Evolutionary conservation across 2,329 filamentous ascomycete genomes (phyloP).

Genomic region (Dryadomyces quercivorus): DNA sequence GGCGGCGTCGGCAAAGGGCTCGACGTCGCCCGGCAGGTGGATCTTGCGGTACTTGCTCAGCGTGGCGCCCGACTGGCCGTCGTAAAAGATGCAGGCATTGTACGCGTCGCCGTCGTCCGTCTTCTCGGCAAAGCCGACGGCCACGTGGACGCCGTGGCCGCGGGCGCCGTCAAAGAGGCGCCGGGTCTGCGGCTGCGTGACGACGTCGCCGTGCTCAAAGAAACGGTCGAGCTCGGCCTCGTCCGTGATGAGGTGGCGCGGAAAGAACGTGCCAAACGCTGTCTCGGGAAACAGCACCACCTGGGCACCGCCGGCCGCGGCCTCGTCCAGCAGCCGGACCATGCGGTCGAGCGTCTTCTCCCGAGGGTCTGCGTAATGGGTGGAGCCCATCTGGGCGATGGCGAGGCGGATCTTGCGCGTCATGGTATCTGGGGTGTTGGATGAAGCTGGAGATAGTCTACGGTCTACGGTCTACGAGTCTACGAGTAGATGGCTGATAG

Average conservation of each 20-base stretch:
- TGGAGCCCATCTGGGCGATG: constrained; percentile 39
- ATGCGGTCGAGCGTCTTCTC: constrained; percentile 33
- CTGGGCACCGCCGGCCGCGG: constrained; percentile 29
- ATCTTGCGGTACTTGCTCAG: constrained; percentile 43
- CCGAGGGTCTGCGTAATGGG: constrained; percentile 26
- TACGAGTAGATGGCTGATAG: too few relatives aligned
- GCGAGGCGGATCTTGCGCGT: constrained; percentile 21
- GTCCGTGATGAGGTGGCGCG: constrained; percentile 34
- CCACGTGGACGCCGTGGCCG: constrained; percentile 34
- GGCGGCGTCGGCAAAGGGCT: constrained; percentile 35
- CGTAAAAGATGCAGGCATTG: constrained; percentile 40
- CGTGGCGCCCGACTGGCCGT: constrained; percentile 26
- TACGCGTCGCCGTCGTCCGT: constrained; percentile 23
- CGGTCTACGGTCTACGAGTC: too few relatives aligned
- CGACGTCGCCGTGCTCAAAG: constrained; percentile 34
- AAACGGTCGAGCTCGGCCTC: constrained; percentile 30
- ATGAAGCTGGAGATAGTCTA: too few relatives aligned
- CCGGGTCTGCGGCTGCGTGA: constrained; percentile 29
- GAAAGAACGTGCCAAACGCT: constrained; percentile 44
- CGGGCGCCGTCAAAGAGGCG: constrained; percentile 36
- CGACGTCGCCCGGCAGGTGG: constrained; percentile 38
- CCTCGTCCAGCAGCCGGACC: constrained; percentile 33
- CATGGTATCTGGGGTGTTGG: too few relatives aligned
- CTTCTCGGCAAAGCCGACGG: constrained; percentile 39
- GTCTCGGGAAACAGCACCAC: constrained; percentile 41